Evolutionary conservation across 139 green algal genomes (phyloP).

Genomic region (Chlorella vulgaris): DNA sequence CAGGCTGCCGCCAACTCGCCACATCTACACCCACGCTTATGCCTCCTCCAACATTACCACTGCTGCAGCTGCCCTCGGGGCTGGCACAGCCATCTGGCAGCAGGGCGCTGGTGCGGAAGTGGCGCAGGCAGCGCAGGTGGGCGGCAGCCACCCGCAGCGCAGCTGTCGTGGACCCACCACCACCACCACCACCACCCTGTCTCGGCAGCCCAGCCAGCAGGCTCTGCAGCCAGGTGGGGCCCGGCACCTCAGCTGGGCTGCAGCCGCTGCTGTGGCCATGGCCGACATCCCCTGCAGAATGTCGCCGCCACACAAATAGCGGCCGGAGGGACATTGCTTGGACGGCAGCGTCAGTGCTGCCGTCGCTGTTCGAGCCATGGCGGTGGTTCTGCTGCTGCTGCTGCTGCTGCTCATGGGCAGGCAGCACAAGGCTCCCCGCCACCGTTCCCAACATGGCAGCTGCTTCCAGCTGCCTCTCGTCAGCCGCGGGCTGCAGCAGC

Average conservation of each 20-base stretch:
- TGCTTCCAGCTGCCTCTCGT: background rate
- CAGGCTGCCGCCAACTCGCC: constrained; percentile 3
- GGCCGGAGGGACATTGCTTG: background rate
- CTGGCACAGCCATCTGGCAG: background rate
- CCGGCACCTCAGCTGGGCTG: background rate
- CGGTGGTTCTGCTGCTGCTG: background rate
- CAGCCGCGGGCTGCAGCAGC: background rate
- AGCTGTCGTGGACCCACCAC: background rate
- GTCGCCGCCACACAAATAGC: constrained; percentile 16
- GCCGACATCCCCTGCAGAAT: background rate
- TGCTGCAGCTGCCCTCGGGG: background rate
- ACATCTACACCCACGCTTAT: too few relatives aligned
- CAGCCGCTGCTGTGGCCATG: background rate
- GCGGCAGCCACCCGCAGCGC: background rate
- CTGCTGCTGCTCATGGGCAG: background rate
- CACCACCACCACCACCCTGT: background rate
- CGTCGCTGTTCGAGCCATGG: too few relatives aligned
- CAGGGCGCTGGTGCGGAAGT: background rate
- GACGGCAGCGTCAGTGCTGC: background rate
- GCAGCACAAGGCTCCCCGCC: constrained; percentile 1
- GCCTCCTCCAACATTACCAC: too few relatives aligned
- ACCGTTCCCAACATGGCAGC: constrained; percentile 10
- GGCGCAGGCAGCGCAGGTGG: background rate
- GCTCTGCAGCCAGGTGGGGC: constrained; percentile 22
- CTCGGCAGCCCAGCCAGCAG: constrained; percentile 2